Base-by-base conservation (phyloP, 2,329 filamentous ascomycete species). In the Tolypocladium album region DNA sequence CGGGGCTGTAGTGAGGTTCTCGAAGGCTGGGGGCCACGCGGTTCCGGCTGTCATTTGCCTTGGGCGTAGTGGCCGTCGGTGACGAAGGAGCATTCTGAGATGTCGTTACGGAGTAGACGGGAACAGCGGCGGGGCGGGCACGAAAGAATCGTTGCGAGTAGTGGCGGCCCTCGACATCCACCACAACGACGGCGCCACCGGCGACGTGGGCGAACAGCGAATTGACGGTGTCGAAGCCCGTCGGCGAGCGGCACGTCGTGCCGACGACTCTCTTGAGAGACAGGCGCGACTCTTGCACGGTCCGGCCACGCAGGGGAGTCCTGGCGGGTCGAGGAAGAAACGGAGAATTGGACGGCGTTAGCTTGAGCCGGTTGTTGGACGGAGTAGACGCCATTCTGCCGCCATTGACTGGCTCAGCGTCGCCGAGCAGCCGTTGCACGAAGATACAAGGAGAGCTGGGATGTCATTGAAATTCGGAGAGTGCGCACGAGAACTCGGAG, bases 111-210 rank as follows among this genome's bases (percentile, higher is more conserved):
- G 83, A 63, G 79, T 89, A 73, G 72, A 83, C 63, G 71, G 92
- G 89, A 47, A 89, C 73, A 7, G 90, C 88, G 27, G 86, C 85
- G 13, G 92, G 92, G 39, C 90, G 85, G 47, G 93, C 94, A 69
- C 92, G 86, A 77, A 90, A 97, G 78, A 97, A 97, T 61, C 91
- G 88, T 72, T 97, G 93, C 1, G 82, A 82, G 68, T 82, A 83
- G 57, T 78, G 73, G 69, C 89, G 80, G 58, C 86, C 83, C 64
- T 90, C 84, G 58, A 97, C 80, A 66, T 89, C 87, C 9, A 92
- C 90, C 22, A 97, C 84, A 0, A 99, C 90, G n/a, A 91, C 93
- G 52, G 93, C 91, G 12, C 92, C 94, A 59, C 94, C 94, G 11
- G 94, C 93, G 64, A 92, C 92, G 72, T 96, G 94, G 59, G 92